Evolutionary conservation across 2,329 filamentous ascomycete species (phyloP), one percentile per base, ranked within the genome.

Genomic region (Dothideomycetidae sp.): DNA sequence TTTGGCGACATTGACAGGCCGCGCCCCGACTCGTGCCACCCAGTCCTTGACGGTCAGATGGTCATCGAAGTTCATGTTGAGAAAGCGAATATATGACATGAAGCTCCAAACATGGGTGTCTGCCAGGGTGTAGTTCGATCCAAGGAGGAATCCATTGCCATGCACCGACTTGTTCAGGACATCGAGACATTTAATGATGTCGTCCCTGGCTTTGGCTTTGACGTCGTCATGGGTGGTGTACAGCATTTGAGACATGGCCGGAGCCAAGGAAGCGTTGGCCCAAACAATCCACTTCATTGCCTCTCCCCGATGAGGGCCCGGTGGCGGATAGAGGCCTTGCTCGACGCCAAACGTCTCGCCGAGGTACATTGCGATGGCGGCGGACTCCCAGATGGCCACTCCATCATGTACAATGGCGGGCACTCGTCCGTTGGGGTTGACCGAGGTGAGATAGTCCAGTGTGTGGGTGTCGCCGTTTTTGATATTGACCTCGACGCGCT

Each of bases 351-450:
- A 26, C n/a, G 21, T 26, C 21, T 26, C 21, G 21, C 21, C 21
- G 21, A 26, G 21, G 21, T 26, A 26, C 21, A 26, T 26, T 7
- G 21, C n/a, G 21, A 26, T 26, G 21, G n/a, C 21, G 21, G 21
- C 21, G 21, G 21, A 26, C 21, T 26, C 21, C 36, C 36, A 41
- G 7, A 41, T 18, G 7, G 35, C 19, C 18, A 39, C 17, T 13
- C 39, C 39, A 9, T 36, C 37, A 45, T 59, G 58, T 26, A 55
- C 54, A 35, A 59, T 55, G 16, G 55, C 46, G 9, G 56, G 56
- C 2, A 56, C 23, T 4, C 56, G 55, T 16, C 56, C 56, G 31
- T 58, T 57, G 26, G 50, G 49, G 42, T 57, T 58, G 39, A 57
- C 35, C n/a, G n/a, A n/a, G 7, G 40, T 42, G 21, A 43, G 37